A percentile compares a stretch with the other conserved stretches of the same genome.
These are phyloP conservation scores for Boehmeria nivea DNA, from an alignment of 306 rosid genomes.

Conservation along the genomic window DNA sequence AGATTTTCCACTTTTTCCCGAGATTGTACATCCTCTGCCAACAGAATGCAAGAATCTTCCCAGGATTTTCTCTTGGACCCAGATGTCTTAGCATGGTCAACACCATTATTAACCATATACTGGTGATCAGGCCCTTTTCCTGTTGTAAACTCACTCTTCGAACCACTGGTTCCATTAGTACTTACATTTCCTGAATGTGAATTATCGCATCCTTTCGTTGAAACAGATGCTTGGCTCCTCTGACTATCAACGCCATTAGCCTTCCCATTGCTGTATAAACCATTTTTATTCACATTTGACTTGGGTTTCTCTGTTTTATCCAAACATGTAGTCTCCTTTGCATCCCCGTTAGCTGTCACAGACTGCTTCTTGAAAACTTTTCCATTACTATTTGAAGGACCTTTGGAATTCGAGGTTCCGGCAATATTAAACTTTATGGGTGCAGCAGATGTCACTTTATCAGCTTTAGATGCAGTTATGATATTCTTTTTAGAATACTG, in stretches of 20 bases:
- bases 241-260: slow-evolving; percentile 17
- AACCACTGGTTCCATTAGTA: slow-evolving; percentile 25
- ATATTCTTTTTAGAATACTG: slow-evolving; percentile 51
- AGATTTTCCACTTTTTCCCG: slow-evolving; percentile 53
- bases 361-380: slow-evolving; percentile 40
- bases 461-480: slow-evolving; percentile 39
- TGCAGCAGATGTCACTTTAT: slow-evolving; percentile 41
- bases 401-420: slow-evolving; percentile 52
- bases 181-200: slow-evolving; percentile 38
- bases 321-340: slow-evolving; percentile 33
- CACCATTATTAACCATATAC: slow-evolving; percentile 42
- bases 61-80: slow-evolving; percentile 56
- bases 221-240: too few species aligned
- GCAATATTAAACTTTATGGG: slow-evolving; percentile 48
- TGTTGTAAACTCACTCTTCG: slow-evolving; percentile 25
- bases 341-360: slow-evolving; percentile 42
- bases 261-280: slow-evolving; percentile 20
- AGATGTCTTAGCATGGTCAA: slow-evolving; percentile 20
- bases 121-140: slow-evolving; percentile 26
- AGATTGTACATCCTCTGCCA: slow-evolving; percentile 57
- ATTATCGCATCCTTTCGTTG: slow-evolving; percentile 39
- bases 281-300: slow-evolving; percentile 26
- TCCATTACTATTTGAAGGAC: slow-evolving; percentile 48
- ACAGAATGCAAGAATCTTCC: slow-evolving; percentile 43
- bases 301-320: slow-evolving; percentile 47